Base-by-base conservation (phyloP, 176 grass and related monocot genomes). In the Pharus latifolius region DNA sequence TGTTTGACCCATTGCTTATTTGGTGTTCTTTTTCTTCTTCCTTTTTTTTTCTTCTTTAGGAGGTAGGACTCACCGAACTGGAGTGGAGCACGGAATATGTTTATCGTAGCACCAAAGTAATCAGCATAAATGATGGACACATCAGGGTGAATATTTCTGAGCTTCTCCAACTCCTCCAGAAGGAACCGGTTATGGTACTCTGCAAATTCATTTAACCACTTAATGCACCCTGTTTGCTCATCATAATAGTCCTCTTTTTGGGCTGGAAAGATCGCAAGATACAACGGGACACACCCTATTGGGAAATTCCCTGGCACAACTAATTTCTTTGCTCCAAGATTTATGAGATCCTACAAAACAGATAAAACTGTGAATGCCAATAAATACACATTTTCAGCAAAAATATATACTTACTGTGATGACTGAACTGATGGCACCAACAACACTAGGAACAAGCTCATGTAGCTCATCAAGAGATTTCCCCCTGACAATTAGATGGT, bases 251-350 rank as follows among this genome's bases (percentile, higher is more conserved):
- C 84, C 73, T 80, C 74, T 45, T 85, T 88, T 51, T 85, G 23
- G 24, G 77, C 91, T 70, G 65, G 84, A 73, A 85, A 91, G 31
- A 91, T 80, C 2, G 78, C 40, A 7, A 96, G 91, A 45, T 96
- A 96, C 49, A 91, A 49, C 6, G 91, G 88, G 9, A 96, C 87
- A 69, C 91, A 96, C 23, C 91, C 91, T 32, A 91, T 91, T 47
- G 91, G 91, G 34, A 96, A 82, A 51, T 91, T 96, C 47, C 91
- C 91, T 17, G 91, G 91, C 52, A 96, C 87, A 20, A 91, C 84
- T 44, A 96, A 68, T 72, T 86, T 96, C 70, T 91, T 91, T 71
- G 87, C 91, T 38, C 91, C 91, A 29, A 91, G 74, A 76, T 85
- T 75, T 56, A 96, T 91, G 63, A 96, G 72, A 7, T 91, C 87